phyloP scores from a whole-genome alignment of 2,329 filamentous ascomycete genomes.

The Tolypocladium tropicale region DNA sequence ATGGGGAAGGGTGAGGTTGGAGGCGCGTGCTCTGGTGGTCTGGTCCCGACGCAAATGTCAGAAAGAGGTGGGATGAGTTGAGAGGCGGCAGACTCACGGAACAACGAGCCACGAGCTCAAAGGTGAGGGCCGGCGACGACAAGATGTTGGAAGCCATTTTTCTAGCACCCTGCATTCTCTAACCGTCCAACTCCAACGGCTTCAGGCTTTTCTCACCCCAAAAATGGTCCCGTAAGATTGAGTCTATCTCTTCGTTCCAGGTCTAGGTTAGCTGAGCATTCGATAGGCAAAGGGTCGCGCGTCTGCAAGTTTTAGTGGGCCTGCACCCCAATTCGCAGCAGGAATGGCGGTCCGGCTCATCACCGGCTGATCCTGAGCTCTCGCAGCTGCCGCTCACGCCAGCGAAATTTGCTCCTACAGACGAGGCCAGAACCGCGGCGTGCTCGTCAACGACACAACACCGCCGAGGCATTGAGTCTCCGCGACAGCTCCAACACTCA shows the following conservation, averaged over 20 bases:
- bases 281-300: background rate
- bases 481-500: slow-evolving; percentile 13
- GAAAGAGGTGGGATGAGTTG: background rate
- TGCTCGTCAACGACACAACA: slow-evolving; percentile 7
- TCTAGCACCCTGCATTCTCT: slow-evolving; percentile 19
- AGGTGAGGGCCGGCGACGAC: slow-evolving; percentile 59
- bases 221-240: background rate
- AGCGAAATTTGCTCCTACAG: slow-evolving; percentile 19
- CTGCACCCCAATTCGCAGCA: background rate
- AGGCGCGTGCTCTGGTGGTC: slow-evolving; percentile 92
- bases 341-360: slow-evolving; percentile 16
- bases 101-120: slow-evolving; percentile 68
- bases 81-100: slow-evolving; percentile 48
- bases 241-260: background rate
- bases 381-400: background rate
- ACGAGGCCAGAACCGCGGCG: background rate
- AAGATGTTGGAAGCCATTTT: slow-evolving; percentile 42
- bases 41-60: slow-evolving; percentile 26
- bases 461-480: slow-evolving; percentile 18
- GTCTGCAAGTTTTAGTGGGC: slow-evolving; percentile 4
- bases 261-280: background rate
- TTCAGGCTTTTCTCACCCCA: background rate
- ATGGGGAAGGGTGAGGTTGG: slow-evolving; percentile 80
- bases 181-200: background rate
- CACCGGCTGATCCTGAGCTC: slow-evolving; percentile 15